These are phyloP conservation scores for Coprinopsis strossmayeri DNA, from an alignment of 768 basidiomycete genomes.

Conservation along the genomic window DNA sequence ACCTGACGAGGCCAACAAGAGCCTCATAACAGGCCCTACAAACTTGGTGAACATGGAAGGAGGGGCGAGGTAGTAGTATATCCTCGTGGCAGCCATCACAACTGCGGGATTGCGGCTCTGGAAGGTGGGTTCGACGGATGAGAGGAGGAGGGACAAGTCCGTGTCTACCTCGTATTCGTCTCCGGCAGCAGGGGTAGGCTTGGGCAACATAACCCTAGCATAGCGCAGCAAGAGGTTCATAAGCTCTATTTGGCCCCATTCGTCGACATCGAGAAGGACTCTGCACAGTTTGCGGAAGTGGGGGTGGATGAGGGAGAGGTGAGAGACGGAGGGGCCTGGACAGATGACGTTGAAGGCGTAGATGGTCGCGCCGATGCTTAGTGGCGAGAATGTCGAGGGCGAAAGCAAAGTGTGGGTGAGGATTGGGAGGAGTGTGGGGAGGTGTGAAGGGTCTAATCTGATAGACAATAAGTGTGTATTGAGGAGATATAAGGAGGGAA, in stretches of 20 bases:
- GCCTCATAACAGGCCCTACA: slow-evolving; percentile 65
- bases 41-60: slow-evolving; percentile 49
- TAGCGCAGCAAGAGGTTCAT: slow-evolving; percentile 78
- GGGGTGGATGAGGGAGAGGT: slow-evolving; percentile 77
- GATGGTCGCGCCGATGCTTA: slow-evolving; percentile 82
- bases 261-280: slow-evolving; percentile 85
- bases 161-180: slow-evolving; percentile 58
- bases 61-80: slow-evolving; percentile 70
- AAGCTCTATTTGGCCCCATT: slow-evolving; percentile 90
- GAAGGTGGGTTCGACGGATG: slow-evolving; percentile 69
- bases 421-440: slow-evolving; percentile 63
- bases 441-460: slow-evolving; percentile 74
- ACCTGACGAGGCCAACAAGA: no score
- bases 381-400: slow-evolving; percentile 36
- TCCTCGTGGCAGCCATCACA: slow-evolving; percentile 66
- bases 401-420: slow-evolving; percentile 51
- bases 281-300: slow-evolving; percentile 84
- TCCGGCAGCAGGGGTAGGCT: slow-evolving; percentile 37
- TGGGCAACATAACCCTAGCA: slow-evolving; percentile 73
- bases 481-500: no score
- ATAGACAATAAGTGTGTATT: no score
- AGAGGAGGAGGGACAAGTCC: slow-evolving; percentile 72
- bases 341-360: slow-evolving; percentile 86
- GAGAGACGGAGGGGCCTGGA: slow-evolving; percentile 45
- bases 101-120: slow-evolving; percentile 88